A percentile compares a stretch with the other conserved stretches of the same genome.
Evolutionary conservation across 768 basidiomycete genomes (phyloP).

Genomic region (Leccinellum rugosiceps): DNA sequence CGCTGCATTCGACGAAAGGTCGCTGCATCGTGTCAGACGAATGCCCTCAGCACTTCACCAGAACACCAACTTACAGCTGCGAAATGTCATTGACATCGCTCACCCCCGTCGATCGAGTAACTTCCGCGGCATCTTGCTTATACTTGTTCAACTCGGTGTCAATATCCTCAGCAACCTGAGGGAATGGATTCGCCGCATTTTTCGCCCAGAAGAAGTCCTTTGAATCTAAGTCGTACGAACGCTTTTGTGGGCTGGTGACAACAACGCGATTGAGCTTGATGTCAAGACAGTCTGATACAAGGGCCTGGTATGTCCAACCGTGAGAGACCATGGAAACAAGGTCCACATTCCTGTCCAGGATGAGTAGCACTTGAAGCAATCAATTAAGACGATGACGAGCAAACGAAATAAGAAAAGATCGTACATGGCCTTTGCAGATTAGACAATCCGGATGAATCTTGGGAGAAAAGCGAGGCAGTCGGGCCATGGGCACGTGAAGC

Average conservation of each 20-base stretch:
- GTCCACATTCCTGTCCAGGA: conserved; percentile 94
- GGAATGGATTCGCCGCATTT: conserved; percentile 95
- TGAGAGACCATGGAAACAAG: conserved; percentile 91
- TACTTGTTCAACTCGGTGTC: conserved; percentile 87
- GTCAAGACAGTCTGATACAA: conserved; percentile 95
- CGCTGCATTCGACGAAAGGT: conserved; percentile 88
- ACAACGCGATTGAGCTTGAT: conserved; percentile 96
- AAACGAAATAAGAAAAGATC: conserved; percentile 23
- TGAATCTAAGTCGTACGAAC: conserved; percentile 92
- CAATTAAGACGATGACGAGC: conserved; percentile 8
- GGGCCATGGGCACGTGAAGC: conserved; percentile 58
- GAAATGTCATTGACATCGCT: conserved; percentile 94
- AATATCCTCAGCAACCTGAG: conserved; percentile 97
- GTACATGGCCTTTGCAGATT: conserved; percentile 84
- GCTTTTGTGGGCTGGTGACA: conserved; percentile 69
- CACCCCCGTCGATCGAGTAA: conserved; percentile 93
- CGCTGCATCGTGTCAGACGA: conserved; percentile 39
- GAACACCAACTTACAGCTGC: conserved; percentile 65
- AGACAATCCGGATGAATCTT: conserved; percentile 79
- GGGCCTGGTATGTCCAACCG: conserved; percentile 98
- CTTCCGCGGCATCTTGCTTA: conserved; percentile 95
- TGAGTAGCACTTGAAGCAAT: conserved; percentile 70
- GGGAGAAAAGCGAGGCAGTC: conserved; percentile 64
- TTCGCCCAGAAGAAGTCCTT: conserved; percentile 99
- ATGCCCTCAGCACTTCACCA: neutral